These are phyloP conservation scores for Gymnopus androsaceus DNA, from an alignment of 1,284 basidiomycete genomes.

Conservation along the genomic window DNA sequence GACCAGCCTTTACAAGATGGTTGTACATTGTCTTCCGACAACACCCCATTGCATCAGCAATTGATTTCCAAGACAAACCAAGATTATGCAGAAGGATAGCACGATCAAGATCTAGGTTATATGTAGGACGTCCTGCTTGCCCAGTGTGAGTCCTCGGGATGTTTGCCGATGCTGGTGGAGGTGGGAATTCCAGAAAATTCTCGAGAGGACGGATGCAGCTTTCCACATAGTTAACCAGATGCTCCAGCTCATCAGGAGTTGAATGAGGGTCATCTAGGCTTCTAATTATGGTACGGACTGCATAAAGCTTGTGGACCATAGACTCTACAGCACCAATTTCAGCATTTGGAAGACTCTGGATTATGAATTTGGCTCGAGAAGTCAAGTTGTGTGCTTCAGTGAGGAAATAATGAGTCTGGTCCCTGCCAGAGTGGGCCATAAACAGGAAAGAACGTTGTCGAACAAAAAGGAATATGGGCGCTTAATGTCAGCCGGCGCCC, in stretches of 20 bases:
- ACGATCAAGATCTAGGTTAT: slow-evolving; percentile 9
- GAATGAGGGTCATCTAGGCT: slow-evolving; percentile 10
- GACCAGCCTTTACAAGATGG: slow-evolving; percentile 14
- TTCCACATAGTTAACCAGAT: not conserved
- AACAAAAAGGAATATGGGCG: too few species aligned
- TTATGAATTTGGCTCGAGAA: slow-evolving; percentile 10
- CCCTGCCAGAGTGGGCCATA: not conserved
- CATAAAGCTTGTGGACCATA: slow-evolving; percentile 11
- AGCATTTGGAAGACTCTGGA: slow-evolving; percentile 14
- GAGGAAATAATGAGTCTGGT: slow-evolving; percentile 11
- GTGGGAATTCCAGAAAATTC: slow-evolving; percentile 6
- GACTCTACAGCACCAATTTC: slow-evolving; percentile 11
- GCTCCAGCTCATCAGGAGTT: slow-evolving; percentile 1
- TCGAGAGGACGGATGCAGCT: slow-evolving; percentile 4
- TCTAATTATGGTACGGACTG: slow-evolving; percentile 5
- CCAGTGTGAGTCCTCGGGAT: slow-evolving; percentile 6
- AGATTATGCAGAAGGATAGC: slow-evolving; percentile 15
- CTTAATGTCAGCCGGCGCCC: too few species aligned
- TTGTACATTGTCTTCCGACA: slow-evolving; percentile 13
- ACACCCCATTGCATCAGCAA: slow-evolving; percentile 17
- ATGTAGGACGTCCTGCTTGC: slow-evolving; percentile 4
- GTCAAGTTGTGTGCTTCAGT: slow-evolving; percentile 4
- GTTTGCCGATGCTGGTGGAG: not conserved
- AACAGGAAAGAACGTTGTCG: too few species aligned
- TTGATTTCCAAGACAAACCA: slow-evolving; percentile 19